Evolutionary conservation across 139 green algal species (phyloP).

Genomic region (Chlamydomonas sp.): DNA sequence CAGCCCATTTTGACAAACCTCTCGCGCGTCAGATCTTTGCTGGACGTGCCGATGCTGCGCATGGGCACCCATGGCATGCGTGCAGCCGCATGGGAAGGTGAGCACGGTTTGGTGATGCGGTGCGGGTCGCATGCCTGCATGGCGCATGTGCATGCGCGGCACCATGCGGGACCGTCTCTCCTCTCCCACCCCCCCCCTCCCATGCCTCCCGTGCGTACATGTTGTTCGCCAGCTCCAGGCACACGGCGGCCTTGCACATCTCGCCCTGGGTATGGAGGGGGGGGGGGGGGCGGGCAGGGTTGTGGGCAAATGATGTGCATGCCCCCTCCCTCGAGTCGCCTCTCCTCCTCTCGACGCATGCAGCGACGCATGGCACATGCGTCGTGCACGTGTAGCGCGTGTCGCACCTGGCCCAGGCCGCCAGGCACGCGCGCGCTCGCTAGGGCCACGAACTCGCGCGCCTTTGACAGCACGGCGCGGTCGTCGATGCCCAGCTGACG

Average conservation of each 20-base stretch:
- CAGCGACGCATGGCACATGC: not conserved
- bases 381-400: no score
- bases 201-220: no score
- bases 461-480: not conserved
- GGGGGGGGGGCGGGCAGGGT: not conserved
- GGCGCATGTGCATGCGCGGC: no score
- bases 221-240: slow-evolving; percentile 12
- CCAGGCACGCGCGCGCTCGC: not conserved
- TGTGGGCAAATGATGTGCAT: not conserved
- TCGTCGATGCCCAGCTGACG: slow-evolving; percentile 4
- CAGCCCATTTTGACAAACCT: slow-evolving; percentile 1
- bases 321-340: not conserved
- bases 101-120: no score
- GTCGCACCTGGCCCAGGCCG: slow-evolving; percentile 9
- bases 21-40: slow-evolving; percentile 3
- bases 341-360: not conserved
- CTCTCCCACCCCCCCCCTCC: no score
- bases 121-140: no score
- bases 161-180: no score
- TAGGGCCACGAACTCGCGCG: slow-evolving; percentile 2
- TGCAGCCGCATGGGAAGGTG: no score
- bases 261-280: not conserved
- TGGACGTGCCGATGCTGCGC: no score
- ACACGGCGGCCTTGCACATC: slow-evolving; percentile 12
- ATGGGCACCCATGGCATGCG: no score